phyloP scores from a whole-genome alignment of 2,329 filamentous ascomycete genomes.

The Xylariaceae sp. region DNA sequence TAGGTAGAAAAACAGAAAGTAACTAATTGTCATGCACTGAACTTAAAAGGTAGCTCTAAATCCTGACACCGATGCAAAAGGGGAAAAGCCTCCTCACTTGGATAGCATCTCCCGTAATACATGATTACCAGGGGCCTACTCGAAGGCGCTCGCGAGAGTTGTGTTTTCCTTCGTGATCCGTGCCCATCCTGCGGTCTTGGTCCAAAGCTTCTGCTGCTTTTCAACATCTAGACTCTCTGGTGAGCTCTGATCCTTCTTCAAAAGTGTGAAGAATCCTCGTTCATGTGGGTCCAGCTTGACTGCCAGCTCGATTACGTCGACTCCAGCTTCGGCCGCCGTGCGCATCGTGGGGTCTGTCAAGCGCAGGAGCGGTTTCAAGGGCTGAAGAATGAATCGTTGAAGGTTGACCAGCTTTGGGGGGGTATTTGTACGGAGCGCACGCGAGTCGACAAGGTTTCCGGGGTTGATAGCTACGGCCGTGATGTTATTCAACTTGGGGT shows the following conservation, averaged over 20 bases:
- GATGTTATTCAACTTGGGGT: constrained; percentile 30
- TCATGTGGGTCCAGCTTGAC: constrained; percentile 33
- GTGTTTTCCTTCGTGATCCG: constrained; percentile 26
- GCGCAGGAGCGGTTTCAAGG: constrained; percentile 31
- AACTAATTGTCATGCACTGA: too few relatives aligned
- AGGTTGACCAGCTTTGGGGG: constrained; percentile 31
- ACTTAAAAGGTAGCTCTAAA: too few relatives aligned
- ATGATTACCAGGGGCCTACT: neutral
- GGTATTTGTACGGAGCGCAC: constrained; percentile 39
- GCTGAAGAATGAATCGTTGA: constrained; percentile 32
- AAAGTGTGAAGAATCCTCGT: constrained; percentile 37
- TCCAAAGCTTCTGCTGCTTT: constrained; percentile 30
- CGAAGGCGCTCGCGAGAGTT: constrained; percentile 11
- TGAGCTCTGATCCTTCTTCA: constrained; percentile 25
- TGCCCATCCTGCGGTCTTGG: constrained; percentile 31
- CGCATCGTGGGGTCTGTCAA: constrained; percentile 38
- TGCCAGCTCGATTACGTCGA: constrained; percentile 20
- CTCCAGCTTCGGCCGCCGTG: constrained; percentile 32
- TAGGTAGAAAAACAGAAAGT: too few relatives aligned
- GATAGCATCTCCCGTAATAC: too few relatives aligned
- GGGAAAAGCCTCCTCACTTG: too few relatives aligned
- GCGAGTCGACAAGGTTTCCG: constrained; percentile 39
- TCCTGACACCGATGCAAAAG: too few relatives aligned
- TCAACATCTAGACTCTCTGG: constrained; percentile 25
- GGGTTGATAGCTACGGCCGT: constrained; percentile 32